phyloP scores from a whole-genome alignment of 495 filamentous ascomycete genomes.

The Terfezia claveryi region DNA sequence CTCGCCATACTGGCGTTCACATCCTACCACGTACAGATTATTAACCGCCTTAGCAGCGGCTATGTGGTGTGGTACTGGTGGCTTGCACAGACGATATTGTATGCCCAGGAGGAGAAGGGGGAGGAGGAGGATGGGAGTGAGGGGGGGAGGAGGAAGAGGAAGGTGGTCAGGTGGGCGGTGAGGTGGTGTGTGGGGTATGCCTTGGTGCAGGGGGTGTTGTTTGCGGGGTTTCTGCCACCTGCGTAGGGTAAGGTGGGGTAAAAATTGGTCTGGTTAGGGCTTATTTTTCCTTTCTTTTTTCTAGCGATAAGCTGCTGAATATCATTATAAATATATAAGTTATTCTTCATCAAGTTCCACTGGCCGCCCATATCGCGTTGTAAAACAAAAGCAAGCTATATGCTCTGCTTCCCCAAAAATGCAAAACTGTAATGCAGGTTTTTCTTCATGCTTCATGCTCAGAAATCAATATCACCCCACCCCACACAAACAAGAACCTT shows the following conservation, averaged over 20 bases:
- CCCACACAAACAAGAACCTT: too few species aligned
- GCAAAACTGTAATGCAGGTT: too few species aligned
- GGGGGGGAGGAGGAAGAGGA: conserved; percentile 18
- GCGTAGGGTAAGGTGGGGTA: conserved; percentile 38
- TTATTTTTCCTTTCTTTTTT: not conserved
- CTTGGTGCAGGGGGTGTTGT: conserved; percentile 57
- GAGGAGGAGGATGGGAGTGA: not conserved
- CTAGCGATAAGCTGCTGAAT: too few species aligned
- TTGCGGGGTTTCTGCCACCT: conserved; percentile 87
- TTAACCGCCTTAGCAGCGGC: conserved; percentile 69
- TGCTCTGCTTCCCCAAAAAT: too few species aligned
- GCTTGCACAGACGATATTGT: conserved; percentile 29
- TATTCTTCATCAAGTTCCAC: too few species aligned
- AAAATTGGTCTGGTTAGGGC: not conserved
- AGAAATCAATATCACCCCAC: too few species aligned
- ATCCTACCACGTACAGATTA: conserved; percentile 79
- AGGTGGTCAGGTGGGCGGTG: conserved; percentile 23
- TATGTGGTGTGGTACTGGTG: conserved; percentile 85
- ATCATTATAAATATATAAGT: too few species aligned
- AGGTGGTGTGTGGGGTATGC: conserved; percentile 62
- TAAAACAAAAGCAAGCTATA: too few species aligned
- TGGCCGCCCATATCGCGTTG: too few species aligned
- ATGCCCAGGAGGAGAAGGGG: conserved; percentile 6
- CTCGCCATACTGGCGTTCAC: conserved; percentile 49
- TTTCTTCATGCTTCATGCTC: too few species aligned